Evolutionary conservation across 2,329 filamentous ascomycete genomes (phyloP).

Genomic region (Lizonia empirigonia): DNA sequence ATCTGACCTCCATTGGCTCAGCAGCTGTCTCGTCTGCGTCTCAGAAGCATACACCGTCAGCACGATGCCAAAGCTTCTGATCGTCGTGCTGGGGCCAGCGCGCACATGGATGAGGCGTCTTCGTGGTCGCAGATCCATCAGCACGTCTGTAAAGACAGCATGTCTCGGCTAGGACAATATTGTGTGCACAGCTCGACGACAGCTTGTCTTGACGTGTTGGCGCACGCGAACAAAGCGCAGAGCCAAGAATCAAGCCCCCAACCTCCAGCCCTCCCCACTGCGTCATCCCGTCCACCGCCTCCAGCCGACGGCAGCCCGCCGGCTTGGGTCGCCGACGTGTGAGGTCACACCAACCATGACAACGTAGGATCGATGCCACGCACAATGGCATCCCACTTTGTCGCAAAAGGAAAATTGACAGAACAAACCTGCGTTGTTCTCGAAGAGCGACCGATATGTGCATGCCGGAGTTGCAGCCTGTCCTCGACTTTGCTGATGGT

Average conservation of each 20-base stretch:
- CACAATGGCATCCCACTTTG: conserved; percentile 1
- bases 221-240: background rate
- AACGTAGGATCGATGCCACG: conserved; percentile 15
- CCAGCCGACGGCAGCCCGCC: conserved; percentile 13
- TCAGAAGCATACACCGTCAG: conserved; percentile 38
- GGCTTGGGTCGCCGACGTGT: conserved; percentile 9
- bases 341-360: conserved; percentile 15
- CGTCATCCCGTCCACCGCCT: conserved; percentile 15
- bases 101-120: conserved; percentile 19
- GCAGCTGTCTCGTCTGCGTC: conserved; percentile 40
- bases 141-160: conserved; percentile 1
- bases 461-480: background rate
- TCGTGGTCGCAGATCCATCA: conserved; percentile 32
- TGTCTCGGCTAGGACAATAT: conserved; percentile 2
- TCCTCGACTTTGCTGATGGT: background rate
- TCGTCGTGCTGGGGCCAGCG: conserved; percentile 32
- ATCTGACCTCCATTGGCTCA: conserved; percentile 31
- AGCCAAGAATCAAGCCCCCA: background rate
- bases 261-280: conserved; percentile 2
- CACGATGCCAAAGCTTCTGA: conserved; percentile 33
- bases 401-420: conserved; percentile 4
- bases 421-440: conserved; percentile 4
- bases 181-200: background rate
- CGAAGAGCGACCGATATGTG: background rate
- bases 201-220: background rate